Conservation (phyloP, 1,284 basidiomycete genomes). For the Peniophora sp. region DNA sequence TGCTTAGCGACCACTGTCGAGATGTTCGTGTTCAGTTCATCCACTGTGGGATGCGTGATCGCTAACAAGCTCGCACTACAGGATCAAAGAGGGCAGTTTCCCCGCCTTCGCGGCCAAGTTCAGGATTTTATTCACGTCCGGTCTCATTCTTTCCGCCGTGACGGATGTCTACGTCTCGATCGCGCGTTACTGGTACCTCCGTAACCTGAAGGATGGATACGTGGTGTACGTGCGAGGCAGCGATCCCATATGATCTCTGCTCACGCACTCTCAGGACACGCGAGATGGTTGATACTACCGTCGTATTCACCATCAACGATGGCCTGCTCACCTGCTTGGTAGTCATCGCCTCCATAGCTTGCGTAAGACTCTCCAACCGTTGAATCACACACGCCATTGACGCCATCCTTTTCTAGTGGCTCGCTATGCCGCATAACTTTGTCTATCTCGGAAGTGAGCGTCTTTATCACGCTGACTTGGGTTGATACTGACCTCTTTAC, state of each 20-base stretch:
- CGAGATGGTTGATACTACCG: conserved; percentile 12
- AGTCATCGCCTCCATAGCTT: conserved; percentile 14
- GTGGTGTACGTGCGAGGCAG: conserved; percentile 6
- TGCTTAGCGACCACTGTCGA: not conserved
- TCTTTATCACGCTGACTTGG: too few species aligned
- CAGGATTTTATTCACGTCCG: conserved; percentile 14
- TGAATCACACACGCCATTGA: not conserved
- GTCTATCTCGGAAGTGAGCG: conserved; percentile 12
- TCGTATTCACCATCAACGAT: conserved; percentile 12
- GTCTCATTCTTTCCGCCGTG: conserved; percentile 13
- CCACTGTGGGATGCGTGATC: not conserved
- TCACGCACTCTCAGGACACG: conserved; percentile 9
- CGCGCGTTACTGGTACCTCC: conserved; percentile 14
- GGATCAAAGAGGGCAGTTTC: not conserved
- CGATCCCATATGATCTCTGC: too few species aligned
- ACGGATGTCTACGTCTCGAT: conserved; percentile 14
- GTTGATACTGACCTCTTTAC: too few species aligned
- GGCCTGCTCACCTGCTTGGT: conserved; percentile 17
- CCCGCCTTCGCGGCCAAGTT: conserved; percentile 1
- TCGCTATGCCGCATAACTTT: conserved; percentile 15
- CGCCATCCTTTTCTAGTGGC: conserved; percentile 10
- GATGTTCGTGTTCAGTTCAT: not conserved
- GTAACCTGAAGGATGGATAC: conserved; percentile 11
- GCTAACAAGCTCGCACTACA: not conserved
- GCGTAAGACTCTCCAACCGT: conserved; percentile 9